Base-by-base conservation (phyloP, 331 rosid species). In the Arachis monticola region DNA sequence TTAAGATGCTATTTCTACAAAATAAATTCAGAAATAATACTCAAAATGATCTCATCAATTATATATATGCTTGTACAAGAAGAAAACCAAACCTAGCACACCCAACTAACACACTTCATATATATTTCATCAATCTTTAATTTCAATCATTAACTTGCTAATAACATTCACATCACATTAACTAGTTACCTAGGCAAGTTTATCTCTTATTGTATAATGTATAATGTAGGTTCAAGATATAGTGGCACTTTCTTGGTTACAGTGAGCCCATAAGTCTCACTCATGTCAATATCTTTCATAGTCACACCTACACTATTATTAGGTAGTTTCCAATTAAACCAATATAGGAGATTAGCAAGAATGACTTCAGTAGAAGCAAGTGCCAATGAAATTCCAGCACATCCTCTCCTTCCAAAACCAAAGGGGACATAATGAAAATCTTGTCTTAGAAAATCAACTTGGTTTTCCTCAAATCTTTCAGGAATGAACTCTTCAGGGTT, bases 241-340 rank as follows among this genome's bases (percentile, higher is more conserved):
- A n/a, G 32, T 7, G 77, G 77, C 1, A 8, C 11, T 72, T 60
- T 72, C 50, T 72, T 72, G 38, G 38, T 0, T 30, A 60, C 50
- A 30, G 69, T 60, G 40, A 73, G 60, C 0, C 77, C 70, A 31
- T 6, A 5, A 3, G 32, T 6, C 70, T 89, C 94, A 38, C 72
- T 77, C 90, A 87, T 87, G 38, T 87, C 89, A 7, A 48, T 48
- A 8, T 48, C 3, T 40, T 40, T n/a, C n/a, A n/a, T n/a, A n/a
- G n/a, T n/a, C n/a, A n/a, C n/a, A n/a, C n/a, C n/a, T n/a, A n/a
- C 27, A 85, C 35, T 13, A 1, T 40, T 80, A 27, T 27, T 4
- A 3, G 81, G 84, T 70, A 86, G 3, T 53, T 74, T 57, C 93
- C 75, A 70, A 70, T 70, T 53, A 3, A 70, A 70, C 53, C 53